Evolutionary conservation across 352 stramenopile genomes (phyloP).

Genomic region (Globisporangium echinulatum): DNA sequence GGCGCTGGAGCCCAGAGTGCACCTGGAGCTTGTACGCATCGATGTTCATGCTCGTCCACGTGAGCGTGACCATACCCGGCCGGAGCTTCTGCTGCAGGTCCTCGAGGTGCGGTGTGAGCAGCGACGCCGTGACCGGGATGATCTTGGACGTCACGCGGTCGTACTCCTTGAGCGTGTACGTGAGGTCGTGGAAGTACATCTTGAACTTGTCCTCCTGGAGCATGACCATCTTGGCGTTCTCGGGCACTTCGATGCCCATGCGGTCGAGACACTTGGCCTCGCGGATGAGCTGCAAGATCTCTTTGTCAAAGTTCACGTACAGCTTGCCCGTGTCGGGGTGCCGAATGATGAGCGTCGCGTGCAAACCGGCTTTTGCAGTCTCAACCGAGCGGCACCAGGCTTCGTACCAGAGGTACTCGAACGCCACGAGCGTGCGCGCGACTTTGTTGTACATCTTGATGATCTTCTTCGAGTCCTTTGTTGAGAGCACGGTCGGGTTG

Average conservation of each 20-base stretch:
- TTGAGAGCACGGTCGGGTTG: conserved; percentile 77
- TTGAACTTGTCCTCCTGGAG: conserved; percentile 87
- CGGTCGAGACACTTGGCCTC: conserved; percentile 79
- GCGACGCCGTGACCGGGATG: conserved; percentile 47
- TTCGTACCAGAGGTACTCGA: conserved; percentile 88
- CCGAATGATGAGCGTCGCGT: conserved; percentile 80
- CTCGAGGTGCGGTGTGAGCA: conserved; percentile 66
- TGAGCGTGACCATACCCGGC: conserved; percentile 77
- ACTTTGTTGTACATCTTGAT: conserved; percentile 91
- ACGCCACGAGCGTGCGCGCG: conserved; percentile 82
- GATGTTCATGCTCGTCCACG: conserved; percentile 90
- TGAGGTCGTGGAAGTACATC: conserved; percentile 78
- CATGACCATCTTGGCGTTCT: conserved; percentile 82
- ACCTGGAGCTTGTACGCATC: conserved; percentile 71
- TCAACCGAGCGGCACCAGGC: conserved; percentile 81
- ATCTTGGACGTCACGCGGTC: conserved; percentile 72
- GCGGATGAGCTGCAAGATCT: conserved; percentile 83
- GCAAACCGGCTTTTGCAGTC: conserved; percentile 62
- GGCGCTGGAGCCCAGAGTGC: conserved; percentile 50
- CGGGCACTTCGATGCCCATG: conserved; percentile 79
- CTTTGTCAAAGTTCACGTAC: conserved; percentile 88
- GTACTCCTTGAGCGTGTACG: conserved; percentile 75
- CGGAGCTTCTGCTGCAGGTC: conserved; percentile 71
- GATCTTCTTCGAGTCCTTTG: conserved; percentile 87
- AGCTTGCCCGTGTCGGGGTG: conserved; percentile 68